phyloP scores from a whole-genome alignment of 202 grass and related monocot species.

The Cymbopogon flexuosus region DNA sequence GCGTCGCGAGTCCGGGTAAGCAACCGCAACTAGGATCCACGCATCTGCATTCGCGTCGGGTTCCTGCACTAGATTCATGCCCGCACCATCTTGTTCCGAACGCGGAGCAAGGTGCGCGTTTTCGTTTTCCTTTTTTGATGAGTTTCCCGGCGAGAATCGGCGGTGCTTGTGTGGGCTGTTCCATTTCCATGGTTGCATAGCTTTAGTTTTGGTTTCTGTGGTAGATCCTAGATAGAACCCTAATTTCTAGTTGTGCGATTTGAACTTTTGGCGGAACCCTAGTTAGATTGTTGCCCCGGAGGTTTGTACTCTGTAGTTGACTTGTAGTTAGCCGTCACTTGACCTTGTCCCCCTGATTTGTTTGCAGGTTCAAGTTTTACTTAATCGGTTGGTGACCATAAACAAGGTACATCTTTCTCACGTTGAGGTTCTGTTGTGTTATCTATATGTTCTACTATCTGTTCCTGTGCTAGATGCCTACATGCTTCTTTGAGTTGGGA shows the following conservation, averaged over 20 bases:
- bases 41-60: background rate
- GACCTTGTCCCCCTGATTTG: background rate
- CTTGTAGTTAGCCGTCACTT: background rate
- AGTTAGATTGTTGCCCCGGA: background rate
- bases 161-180: background rate
- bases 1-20: background rate
- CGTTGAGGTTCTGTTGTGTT: background rate
- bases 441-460: background rate
- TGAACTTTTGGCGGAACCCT: background rate
- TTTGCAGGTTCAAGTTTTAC: conserved; percentile 24
- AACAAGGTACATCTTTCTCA: conserved; percentile 28
- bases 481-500: background rate
- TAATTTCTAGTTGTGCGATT: background rate
- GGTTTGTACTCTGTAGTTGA: background rate
- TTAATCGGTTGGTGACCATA: background rate
- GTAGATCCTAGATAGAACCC: background rate
- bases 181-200: background rate
- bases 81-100: conserved; percentile 7
- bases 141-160: background rate
- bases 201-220: background rate
- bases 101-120: background rate
- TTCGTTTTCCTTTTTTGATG: background rate
- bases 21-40: background rate
- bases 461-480: background rate
- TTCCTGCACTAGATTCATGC: background rate